Conservation (phyloP, 2,329 filamentous ascomycete genomes). For the Seiridium unicorne region DNA sequence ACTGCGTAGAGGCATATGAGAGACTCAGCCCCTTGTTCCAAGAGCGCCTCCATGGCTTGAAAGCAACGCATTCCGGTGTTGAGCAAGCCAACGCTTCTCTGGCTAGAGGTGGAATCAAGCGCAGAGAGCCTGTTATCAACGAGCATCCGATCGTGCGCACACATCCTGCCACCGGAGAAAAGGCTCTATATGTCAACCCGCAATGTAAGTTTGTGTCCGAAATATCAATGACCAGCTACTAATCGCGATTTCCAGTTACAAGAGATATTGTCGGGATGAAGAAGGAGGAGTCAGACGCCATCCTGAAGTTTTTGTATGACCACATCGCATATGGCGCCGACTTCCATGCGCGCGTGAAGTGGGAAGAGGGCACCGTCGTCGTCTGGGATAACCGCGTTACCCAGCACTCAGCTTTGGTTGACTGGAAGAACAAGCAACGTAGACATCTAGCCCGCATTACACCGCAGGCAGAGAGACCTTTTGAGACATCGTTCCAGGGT, state of each 20-base stretch:
- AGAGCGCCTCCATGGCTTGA: slow-evolving; percentile 75
- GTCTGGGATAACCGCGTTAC: slow-evolving; percentile 86
- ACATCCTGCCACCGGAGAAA: slow-evolving; percentile 80
- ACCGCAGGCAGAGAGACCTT: slow-evolving; percentile 76
- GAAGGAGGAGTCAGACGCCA: slow-evolving; percentile 78
- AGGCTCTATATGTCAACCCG: slow-evolving; percentile 78
- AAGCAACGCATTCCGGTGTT: slow-evolving; percentile 76
- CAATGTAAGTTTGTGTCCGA: slow-evolving; percentile 60
- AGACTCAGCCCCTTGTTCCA: slow-evolving; percentile 77
- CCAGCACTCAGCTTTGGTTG: slow-evolving; percentile 74
- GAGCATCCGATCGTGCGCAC: slow-evolving; percentile 79
- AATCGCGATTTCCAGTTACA: slow-evolving; percentile 54
- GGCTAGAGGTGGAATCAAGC: slow-evolving; percentile 66
- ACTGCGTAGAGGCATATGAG: slow-evolving; percentile 78
- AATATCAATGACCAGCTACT: neutral
- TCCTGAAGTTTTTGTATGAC: slow-evolving; percentile 76
- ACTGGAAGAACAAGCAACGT: slow-evolving; percentile 78
- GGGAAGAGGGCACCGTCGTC: slow-evolving; percentile 77
- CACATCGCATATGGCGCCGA: slow-evolving; percentile 72
- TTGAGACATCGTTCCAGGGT: slow-evolving; percentile 60
- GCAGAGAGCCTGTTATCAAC: slow-evolving; percentile 72
- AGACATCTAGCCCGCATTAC: slow-evolving; percentile 80
- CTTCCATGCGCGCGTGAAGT: slow-evolving; percentile 73
- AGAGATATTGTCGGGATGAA: slow-evolving; percentile 79
- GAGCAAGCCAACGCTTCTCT: slow-evolving; percentile 75